A percentile compares a stretch with the other conserved stretches of the same genome.
Evolutionary conservation across 1,139 yeast species (phyloP).

Genomic region (Geotrichum siamense): DNA sequence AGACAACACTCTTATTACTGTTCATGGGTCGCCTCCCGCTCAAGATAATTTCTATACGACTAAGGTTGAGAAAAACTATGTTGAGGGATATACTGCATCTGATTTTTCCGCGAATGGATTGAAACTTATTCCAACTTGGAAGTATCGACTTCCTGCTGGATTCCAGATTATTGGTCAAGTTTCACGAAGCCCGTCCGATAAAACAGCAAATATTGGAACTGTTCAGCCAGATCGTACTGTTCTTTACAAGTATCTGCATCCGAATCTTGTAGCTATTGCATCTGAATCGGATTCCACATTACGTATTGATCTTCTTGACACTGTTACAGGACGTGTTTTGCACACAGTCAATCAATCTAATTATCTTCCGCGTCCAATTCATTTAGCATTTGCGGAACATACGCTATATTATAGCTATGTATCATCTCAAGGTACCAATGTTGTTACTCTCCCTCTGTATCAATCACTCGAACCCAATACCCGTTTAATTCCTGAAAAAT

Average conservation of each 20-base stretch:
- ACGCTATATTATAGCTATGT: conserved; percentile 72
- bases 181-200: conserved; percentile 39
- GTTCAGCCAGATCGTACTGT: conserved; percentile 66
- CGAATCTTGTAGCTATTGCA: conserved; percentile 55
- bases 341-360: conserved; percentile 41
- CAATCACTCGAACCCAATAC: conserved; percentile 51
- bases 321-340: conserved; percentile 60
- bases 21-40: conserved; percentile 12
- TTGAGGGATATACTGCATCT: conserved; percentile 23
- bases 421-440: conserved; percentile 44
- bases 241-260: conserved; percentile 76
- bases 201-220: conserved; percentile 60
- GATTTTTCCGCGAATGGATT: conserved; percentile 17
- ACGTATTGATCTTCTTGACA: conserved; percentile 54
- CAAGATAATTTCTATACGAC: conserved; percentile 22
- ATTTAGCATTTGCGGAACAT: conserved; percentile 67
- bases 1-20: conserved; percentile 5
- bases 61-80: conserved; percentile 14
- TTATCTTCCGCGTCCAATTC: conserved; percentile 39
- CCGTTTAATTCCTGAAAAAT: conserved; percentile 29
- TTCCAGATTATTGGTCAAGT: conserved; percentile 39
- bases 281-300: conserved; percentile 19
- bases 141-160: conserved; percentile 24
- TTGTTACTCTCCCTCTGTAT: conserved; percentile 60
- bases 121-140: conserved; percentile 22